Evolutionary conservation across 2,329 filamentous ascomycete species (phyloP).

Genomic region (Nigrograna mackinnonii): DNA sequence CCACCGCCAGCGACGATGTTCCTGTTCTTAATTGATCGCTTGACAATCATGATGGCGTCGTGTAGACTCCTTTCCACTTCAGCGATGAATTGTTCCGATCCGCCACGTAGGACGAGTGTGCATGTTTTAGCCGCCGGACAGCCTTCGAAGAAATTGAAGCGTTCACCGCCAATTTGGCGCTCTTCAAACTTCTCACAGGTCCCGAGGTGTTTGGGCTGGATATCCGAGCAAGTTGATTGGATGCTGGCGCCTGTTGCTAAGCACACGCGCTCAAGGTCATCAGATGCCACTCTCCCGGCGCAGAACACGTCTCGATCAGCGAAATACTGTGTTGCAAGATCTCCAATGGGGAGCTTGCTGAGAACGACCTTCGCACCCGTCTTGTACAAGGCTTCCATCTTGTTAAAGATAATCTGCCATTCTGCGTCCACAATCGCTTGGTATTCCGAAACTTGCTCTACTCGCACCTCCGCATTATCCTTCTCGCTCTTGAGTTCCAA

Average conservation of each 20-base stretch:
- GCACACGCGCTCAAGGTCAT: constrained; percentile 95
- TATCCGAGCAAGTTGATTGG: constrained; percentile 96
- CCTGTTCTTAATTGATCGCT: constrained; percentile 93
- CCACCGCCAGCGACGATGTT: constrained; percentile 95
- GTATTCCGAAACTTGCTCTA: constrained; percentile 98
- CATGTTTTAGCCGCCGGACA: constrained; percentile 96
- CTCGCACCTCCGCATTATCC: constrained; percentile 97
- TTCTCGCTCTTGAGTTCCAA: constrained; percentile 98
- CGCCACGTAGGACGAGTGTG: constrained; percentile 91
- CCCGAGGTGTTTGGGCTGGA: constrained; percentile 84
- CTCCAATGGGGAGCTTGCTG: constrained; percentile 95
- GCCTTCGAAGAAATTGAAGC: constrained; percentile 98
- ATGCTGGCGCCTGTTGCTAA: constrained; percentile 90
- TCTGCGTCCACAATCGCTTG: constrained; percentile 99
- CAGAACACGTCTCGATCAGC: constrained; percentile 98
- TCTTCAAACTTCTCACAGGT: constrained; percentile 92
- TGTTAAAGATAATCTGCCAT: constrained; percentile 99
- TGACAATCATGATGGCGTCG: constrained; percentile 99
- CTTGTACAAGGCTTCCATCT: constrained; percentile 91
- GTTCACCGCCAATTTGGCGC: constrained; percentile 94
- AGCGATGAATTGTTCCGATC: constrained; percentile 98
- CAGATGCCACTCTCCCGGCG: constrained; percentile 85
- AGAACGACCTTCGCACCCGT: constrained; percentile 97
- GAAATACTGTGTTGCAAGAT: constrained; percentile 96
- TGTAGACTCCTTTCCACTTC: constrained; percentile 97